A percentile compares a stretch with the other conserved stretches of the same genome.
Evolutionary conservation across 345 rosid species (phyloP).

Genomic region (Atalantia buxifolia): DNA sequence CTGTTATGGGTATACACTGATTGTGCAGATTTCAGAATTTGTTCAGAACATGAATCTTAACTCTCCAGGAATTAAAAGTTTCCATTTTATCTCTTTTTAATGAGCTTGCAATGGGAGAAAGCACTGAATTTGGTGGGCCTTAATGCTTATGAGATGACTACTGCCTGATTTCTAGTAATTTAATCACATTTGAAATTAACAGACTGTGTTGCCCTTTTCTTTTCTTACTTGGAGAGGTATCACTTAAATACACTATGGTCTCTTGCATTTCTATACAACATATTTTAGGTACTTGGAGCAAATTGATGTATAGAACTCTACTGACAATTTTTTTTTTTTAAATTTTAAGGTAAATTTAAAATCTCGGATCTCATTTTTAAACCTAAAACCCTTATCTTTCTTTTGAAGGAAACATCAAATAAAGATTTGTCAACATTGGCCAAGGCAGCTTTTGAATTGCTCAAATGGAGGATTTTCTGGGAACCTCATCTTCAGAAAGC

Average conservation of each 20-base stretch:
- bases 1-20: background rate
- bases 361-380: too few relatives aligned
- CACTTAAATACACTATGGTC: background rate
- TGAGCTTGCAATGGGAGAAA: background rate
- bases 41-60: background rate
- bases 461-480: constrained; percentile 86
- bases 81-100: background rate
- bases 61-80: background rate
- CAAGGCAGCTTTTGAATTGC: constrained; percentile 90
- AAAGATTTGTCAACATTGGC: constrained; percentile 95
- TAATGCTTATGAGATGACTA: background rate
- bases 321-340: background rate
- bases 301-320: constrained; percentile 3
- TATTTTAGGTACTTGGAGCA: background rate
- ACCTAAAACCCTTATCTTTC: constrained; percentile 12
- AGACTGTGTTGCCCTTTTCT: background rate
- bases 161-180: background rate
- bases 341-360: too few relatives aligned
- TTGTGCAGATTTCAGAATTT: background rate
- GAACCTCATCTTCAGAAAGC: constrained; percentile 79
- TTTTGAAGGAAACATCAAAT: constrained; percentile 88
- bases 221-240: background rate
- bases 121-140: background rate
- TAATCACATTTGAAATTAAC: background rate
- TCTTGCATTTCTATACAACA: background rate